Base-by-base conservation (phyloP, 306 rosid species). In the Cucurbita argyrosperma region DNA sequence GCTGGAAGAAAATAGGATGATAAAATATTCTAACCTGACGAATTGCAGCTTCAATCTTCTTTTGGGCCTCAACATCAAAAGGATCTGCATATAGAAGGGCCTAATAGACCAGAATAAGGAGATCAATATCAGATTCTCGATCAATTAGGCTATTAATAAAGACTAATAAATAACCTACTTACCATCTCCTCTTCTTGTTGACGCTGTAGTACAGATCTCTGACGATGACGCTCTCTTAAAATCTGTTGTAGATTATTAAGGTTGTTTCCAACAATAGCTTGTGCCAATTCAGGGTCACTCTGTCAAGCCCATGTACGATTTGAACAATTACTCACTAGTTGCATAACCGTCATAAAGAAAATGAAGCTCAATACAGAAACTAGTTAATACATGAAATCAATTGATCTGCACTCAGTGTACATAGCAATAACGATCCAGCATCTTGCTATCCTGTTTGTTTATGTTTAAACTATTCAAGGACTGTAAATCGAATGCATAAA, bases 21-120 rank as follows among this genome's bases (percentile, higher is more conserved):
- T 55, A 55, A 72, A 55, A 15, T n/a, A 43, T 14, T 61, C 79
- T 78, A 35, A 90, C 98, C 96, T 94, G 98, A 18, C 86, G 97
- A 47, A 94, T 90, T 54, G 97, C 88, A 83, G 98, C 98, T 89
- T 94, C 98, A 81, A 90, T 94, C 86, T 91, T 94, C 87, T 82
- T 91, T 79, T 94, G 98, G 50, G 98, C 95, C 81, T 94, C 97
- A 80, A 94, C 89, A 80, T 94, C 97, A 89, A 89, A 94, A 69
- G 97, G 98, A 81, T 94, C 96, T 35, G 98, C 98, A 86, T 83
- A 79, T 68, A 82, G 97, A 84, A 94, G 96, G 68, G 95, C 99
- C 97, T 90, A 76, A 81, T 35, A 67, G 53, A 77, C 82, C 74
- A 9, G 61, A 59, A 63, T 47, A 35, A 74, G 50, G 57, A 76